Percentiles rank a stretch among this genome's conserved stretches.
phyloP scores from a whole-genome alignment of 73 alveolate species.

The Stentor roeselii region DNA sequence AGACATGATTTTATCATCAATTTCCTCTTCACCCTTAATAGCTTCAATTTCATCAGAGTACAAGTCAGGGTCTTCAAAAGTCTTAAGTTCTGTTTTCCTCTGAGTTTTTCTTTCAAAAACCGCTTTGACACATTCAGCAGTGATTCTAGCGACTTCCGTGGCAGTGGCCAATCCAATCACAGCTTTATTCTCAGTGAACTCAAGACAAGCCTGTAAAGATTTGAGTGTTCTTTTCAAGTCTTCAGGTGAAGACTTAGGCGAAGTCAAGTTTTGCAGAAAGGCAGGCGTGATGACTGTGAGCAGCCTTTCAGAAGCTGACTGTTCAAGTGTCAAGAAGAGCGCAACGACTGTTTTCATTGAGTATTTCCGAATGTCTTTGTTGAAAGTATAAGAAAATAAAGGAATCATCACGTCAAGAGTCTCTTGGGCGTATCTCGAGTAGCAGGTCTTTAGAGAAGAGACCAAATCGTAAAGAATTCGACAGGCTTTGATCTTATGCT shows the following conservation, averaged over 20 bases:
- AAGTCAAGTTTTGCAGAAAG: not conserved
- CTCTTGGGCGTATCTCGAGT: not conserved
- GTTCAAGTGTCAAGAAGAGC: not conserved
- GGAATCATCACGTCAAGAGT: not conserved
- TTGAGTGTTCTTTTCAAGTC: slow-evolving; percentile 1
- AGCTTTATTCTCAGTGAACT: not conserved
- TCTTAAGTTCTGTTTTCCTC: not conserved
- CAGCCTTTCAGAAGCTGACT: not conserved
- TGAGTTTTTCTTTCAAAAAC: slow-evolving; percentile 20
- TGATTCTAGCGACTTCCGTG: not conserved
- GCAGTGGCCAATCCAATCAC: slow-evolving; percentile 3
- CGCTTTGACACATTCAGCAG: not conserved
- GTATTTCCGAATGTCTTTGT: slow-evolving; percentile 5
- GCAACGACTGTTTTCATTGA: slow-evolving; percentile 7
- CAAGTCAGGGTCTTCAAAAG: not conserved
- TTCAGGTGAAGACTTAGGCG: slow-evolving; percentile 18
- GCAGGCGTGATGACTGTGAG: not conserved
- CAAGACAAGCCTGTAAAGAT: not conserved
- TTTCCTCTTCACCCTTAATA: not conserved
- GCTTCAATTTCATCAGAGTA: slow-evolving; percentile 1
- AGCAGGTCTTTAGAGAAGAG: not conserved
- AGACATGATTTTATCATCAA: not conserved
- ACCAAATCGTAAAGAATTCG: slow-evolving; percentile 7
- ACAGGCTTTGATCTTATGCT: slow-evolving; percentile 24
- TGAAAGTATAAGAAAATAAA: not conserved